Conservation (phyloP, 176 grass and related monocot genomes). For the Paspalum notatum region DNA sequence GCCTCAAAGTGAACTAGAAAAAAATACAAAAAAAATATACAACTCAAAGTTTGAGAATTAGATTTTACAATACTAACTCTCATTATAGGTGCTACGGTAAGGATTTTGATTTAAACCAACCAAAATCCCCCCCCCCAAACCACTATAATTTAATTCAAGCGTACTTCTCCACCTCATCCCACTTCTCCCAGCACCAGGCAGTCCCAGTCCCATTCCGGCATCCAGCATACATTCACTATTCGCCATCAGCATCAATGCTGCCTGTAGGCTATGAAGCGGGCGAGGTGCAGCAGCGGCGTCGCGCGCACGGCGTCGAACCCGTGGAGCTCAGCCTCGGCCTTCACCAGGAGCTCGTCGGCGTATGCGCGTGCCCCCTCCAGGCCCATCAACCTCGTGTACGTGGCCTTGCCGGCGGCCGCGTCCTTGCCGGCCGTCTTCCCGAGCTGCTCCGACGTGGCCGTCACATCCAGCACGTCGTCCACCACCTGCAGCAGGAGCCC, state of each 20-base stretch:
- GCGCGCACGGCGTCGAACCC: conserved; percentile 39
- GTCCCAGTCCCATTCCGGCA: no score
- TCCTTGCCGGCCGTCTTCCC: conserved; percentile 68
- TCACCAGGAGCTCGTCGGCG: conserved; percentile 22
- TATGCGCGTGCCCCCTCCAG: conserved; percentile 41
- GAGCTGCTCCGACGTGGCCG: conserved; percentile 53
- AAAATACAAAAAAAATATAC: no score
- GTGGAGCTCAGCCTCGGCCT: conserved; percentile 46
- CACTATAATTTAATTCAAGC: no score
- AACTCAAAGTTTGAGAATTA: no score
- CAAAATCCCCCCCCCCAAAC: no score
- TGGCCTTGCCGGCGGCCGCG: conserved; percentile 45
- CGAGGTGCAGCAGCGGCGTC: conserved; percentile 51
- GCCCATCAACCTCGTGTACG: conserved; percentile 57
- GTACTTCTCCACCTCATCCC: no score
- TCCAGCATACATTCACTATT: no score
- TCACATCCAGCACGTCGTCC: conserved; percentile 64
- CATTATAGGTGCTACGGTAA: no score
- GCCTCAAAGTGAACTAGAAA: no score
- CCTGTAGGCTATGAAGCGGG: conserved; percentile 45
- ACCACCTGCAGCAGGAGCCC: conserved; percentile 60
- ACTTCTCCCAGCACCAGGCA: no score
- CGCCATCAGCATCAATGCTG: conserved; percentile 23
- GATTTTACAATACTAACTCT: no score
- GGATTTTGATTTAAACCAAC: no score